Evolutionary conservation across 176 grass and related monocot genomes (phyloP).

Genomic region (Rhynchospora pubera): DNA sequence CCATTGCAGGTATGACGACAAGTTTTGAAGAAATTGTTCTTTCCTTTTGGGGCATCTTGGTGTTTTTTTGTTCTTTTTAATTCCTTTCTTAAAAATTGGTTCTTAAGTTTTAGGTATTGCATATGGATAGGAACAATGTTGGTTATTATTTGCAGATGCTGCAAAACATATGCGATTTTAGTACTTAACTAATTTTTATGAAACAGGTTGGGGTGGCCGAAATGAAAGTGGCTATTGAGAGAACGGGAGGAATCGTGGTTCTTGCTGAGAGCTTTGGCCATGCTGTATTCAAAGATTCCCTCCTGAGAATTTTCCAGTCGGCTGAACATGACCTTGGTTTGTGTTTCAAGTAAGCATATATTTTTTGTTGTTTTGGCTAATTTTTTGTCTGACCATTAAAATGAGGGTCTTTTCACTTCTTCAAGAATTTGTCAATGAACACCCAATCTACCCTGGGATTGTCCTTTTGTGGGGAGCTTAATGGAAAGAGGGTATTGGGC

Average conservation of each 20-base stretch:
- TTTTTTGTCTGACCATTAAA: background rate
- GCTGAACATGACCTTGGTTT: constrained; percentile 72
- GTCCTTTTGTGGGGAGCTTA: background rate
- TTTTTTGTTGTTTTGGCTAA: background rate
- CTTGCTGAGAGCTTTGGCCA: constrained; percentile 96
- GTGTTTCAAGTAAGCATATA: constrained; percentile 79
- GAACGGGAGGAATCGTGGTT: constrained; percentile 80
- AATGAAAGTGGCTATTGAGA: constrained; percentile 95
- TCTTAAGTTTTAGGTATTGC: background rate
- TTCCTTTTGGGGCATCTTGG: background rate
- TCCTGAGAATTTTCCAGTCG: constrained; percentile 70
- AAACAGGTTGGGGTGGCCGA: constrained; percentile 79
- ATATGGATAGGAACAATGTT: background rate
- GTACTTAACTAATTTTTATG: constrained; percentile 9
- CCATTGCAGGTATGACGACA: background rate
- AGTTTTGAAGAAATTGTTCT: background rate
- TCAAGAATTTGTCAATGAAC: background rate
- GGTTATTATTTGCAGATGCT: background rate
- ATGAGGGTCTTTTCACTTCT: background rate
- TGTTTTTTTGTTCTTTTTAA: background rate
- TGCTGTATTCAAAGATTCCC: constrained; percentile 89
- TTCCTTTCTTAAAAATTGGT: background rate
- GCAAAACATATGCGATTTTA: background rate
- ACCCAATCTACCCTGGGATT: background rate
- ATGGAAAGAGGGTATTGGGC: background rate